A percentile compares a stretch with the other conserved stretches of the same genome.
Conservation (phyloP, 2,329 filamentous ascomycete species). For the Anisogramma anomala region DNA sequence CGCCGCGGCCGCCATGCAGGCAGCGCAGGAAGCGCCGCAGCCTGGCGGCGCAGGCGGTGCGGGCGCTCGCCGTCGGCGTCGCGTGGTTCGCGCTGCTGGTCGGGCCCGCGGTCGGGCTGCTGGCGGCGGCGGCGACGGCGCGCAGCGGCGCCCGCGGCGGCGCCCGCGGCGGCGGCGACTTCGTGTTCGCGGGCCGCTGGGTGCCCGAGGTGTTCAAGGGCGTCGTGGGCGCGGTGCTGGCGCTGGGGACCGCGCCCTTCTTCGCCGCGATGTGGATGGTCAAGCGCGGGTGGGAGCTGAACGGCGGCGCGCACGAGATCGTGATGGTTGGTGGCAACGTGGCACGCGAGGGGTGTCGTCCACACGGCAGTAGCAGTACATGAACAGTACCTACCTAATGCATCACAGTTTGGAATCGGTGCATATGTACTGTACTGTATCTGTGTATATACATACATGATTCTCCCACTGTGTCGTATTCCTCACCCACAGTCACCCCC, state of each 20-base stretch:
- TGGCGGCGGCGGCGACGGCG: constrained; percentile 28
- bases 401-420: no score
- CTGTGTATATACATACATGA: no score
- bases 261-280: constrained; percentile 40
- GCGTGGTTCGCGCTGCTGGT: constrained; percentile 32
- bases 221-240: constrained; percentile 34
- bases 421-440: no score
- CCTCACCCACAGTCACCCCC: no score
- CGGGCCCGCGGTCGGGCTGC: constrained; percentile 31
- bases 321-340: constrained; percentile 18
- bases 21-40: constrained; percentile 19
- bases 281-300: constrained; percentile 40
- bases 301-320: constrained; percentile 16
- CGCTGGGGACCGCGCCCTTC: constrained; percentile 34
- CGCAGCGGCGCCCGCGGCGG: no score
- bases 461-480: no score
- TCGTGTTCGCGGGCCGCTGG: constrained; percentile 31
- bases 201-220: constrained; percentile 39
- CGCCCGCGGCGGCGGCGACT: constrained; percentile 28
- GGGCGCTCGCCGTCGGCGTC: constrained; percentile 27
- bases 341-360: constrained; percentile 13
- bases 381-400: no score
- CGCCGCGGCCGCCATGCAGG: no score
- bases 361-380: neutral
- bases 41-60: constrained; percentile 24